A percentile compares a stretch with the other conserved stretches of the same genome.
phyloP scores from a whole-genome alignment of 2,329 filamentous ascomycete species.

The Nothopassalora personata region DNA sequence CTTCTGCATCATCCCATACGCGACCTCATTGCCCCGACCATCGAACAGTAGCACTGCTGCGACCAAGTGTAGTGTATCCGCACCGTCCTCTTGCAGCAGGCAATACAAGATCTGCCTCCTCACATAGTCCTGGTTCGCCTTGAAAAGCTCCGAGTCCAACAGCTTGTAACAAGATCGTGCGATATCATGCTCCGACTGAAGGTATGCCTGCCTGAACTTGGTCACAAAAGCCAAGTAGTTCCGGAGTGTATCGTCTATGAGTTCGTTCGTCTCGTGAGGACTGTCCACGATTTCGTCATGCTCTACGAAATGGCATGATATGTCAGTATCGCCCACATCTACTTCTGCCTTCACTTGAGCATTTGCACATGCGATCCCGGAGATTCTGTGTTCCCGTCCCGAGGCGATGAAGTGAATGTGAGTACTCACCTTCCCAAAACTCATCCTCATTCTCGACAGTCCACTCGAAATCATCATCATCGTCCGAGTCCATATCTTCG shows the following conservation, averaged over 20 bases:
- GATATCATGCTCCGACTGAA: conserved; percentile 72
- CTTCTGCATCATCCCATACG: conserved; percentile 80
- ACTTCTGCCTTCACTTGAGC: conserved; percentile 9
- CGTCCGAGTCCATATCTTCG: conserved; percentile 5
- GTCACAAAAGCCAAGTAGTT: conserved; percentile 76
- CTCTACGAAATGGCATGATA: conserved; percentile 42
- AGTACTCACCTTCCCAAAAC: conserved; percentile 5
- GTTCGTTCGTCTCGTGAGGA: conserved; percentile 55
- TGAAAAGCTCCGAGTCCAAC: conserved; percentile 69
- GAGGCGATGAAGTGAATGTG: not conserved
- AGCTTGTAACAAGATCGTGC: conserved; percentile 74
- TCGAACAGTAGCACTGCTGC: conserved; percentile 81
- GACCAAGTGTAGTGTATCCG: conserved; percentile 72
- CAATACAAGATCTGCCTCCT: conserved; percentile 89
- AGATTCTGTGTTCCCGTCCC: not conserved
- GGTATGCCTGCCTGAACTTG: conserved; percentile 67
- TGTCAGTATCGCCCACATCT: conserved; percentile 6
- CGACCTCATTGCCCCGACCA: conserved; percentile 68
- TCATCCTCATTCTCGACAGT: conserved; percentile 5
- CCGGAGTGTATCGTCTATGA: conserved; percentile 80
- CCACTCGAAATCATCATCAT: conserved; percentile 7
- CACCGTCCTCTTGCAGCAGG: conserved; percentile 79
- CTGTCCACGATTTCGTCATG: conserved; percentile 60
- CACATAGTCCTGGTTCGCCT: conserved; percentile 73
- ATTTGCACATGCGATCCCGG: not conserved